A percentile compares a stretch with the other conserved stretches of the same genome.
Evolutionary conservation across 345 rosid genomes (phyloP).

Genomic region (Eucalyptus pumila): DNA sequence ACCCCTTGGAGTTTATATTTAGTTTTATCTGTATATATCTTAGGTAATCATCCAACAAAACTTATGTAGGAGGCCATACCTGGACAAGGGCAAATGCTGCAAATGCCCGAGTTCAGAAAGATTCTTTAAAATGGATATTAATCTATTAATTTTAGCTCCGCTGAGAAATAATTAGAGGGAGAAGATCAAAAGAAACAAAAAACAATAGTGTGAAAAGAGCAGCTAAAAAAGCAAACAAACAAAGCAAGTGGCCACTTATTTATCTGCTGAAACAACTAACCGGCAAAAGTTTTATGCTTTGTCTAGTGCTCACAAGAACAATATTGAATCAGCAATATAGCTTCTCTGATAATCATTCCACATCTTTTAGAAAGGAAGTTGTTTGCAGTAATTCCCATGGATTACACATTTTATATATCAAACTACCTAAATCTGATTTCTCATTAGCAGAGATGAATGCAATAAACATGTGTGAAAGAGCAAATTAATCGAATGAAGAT

Average conservation of each 20-base stretch:
- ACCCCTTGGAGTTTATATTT: neutral
- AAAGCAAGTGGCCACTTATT: neutral
- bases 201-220: neutral
- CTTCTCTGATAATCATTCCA: neutral
- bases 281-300: neutral
- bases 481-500: neutral
- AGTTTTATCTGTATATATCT: neutral
- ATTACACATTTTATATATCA: neutral
- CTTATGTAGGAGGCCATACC: constrained; percentile 11
- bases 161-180: constrained; percentile 3
- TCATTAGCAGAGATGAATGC: neutral
- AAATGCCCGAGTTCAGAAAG: constrained; percentile 42
- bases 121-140: constrained; percentile 53
- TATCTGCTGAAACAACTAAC: neutral
- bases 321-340: too few species aligned
- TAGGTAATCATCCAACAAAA: neutral
- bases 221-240: neutral
- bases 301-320: neutral
- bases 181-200: neutral
- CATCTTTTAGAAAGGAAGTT: neutral
- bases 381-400: neutral
- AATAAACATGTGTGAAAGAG: neutral
- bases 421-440: neutral
- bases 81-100: constrained; percentile 69
- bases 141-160: constrained; percentile 70